phyloP scores from a whole-genome alignment of 2,329 filamentous ascomycete species.

The Exophiala bonariae region DNA sequence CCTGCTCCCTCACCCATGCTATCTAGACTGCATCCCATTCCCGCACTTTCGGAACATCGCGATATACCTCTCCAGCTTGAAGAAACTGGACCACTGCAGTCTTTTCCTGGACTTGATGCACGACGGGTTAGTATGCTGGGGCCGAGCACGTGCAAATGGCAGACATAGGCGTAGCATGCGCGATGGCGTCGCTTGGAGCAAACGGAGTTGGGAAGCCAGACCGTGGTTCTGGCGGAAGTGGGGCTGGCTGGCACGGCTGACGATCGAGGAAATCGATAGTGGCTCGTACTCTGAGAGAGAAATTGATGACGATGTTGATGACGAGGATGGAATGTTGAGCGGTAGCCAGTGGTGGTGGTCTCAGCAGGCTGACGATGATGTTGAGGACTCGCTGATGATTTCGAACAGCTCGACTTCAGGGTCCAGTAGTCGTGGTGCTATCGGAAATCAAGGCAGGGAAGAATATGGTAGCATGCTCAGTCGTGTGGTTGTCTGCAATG shows the following conservation, averaged over 20 bases:
- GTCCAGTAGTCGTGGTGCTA: background rate
- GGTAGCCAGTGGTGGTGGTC: constrained; percentile 22
- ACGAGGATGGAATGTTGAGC: constrained; percentile 20
- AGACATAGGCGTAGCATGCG: constrained; percentile 31
- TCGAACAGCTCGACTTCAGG: too few species aligned
- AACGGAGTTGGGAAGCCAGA: constrained; percentile 47
- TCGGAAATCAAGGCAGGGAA: constrained; percentile 3
- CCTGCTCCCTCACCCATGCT: constrained; percentile 19
- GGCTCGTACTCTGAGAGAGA: constrained; percentile 28
- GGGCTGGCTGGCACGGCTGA: constrained; percentile 36
- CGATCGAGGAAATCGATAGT: constrained; percentile 37
- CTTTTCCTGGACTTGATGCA: constrained; percentile 38
- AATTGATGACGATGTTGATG: constrained; percentile 24
- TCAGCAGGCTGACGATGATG: constrained; percentile 11
- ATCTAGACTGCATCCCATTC: constrained; percentile 23
- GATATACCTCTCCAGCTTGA: constrained; percentile 18
- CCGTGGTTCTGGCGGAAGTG: constrained; percentile 48
- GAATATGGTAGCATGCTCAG: constrained; percentile 16
- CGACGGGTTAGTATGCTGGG: constrained; percentile 42
- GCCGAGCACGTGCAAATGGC: constrained; percentile 27
- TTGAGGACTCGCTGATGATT: background rate
- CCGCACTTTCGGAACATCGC: constrained; percentile 22
- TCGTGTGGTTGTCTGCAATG: constrained; percentile 14
- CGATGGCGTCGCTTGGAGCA: constrained; percentile 44
- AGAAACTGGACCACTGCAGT: constrained; percentile 35